Base-by-base conservation (phyloP, 768 basidiomycete genomes). In the Termitomyces sp. region DNA sequence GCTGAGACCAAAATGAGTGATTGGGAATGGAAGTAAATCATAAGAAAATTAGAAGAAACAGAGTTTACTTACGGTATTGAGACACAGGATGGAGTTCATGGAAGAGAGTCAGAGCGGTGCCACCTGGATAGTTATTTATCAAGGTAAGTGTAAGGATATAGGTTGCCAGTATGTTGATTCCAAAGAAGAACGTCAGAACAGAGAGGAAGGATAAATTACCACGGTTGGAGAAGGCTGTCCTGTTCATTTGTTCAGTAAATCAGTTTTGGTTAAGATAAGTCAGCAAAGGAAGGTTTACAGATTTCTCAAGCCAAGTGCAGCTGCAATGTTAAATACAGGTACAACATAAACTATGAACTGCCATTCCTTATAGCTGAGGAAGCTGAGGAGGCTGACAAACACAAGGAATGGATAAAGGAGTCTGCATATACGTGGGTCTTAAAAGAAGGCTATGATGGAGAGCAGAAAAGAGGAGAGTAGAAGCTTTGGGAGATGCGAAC, bases 351-450 rank as follows among this genome's bases (percentile, higher is more conserved):
- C 81, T 58, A 98, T 77, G 72, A 99, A 99, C 7, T 97, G 83
- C 97, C 97, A 99, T 73, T 99, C 97, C 70, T 99, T 99, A 73
- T 99, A 97, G 0, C 83, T 87, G 1, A 98, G 76, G 33, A 69
- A 76, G 68, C 93, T 95, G 69, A 98, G 82, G 3, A 87, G 64
- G 2, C 67, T 70, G 8, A 93, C 67, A 60, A 88, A 90, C 0
- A 67, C 58, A 4, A 86, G 30, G 2, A 82, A 76, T 0, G 87
- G 82, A 11, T 79, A 51, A 4, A 87, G 70, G 39, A 89, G 74
- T 3, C 72, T 67, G 4, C 81, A 79, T 45, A 85, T 73, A 9
- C 82, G 78, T 9, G 61, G 63, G 62, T 90, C 85, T 16, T 75
- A 57, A 7, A 75, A 27, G 42, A 74, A 67, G 0, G 86, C 88